Evolutionary conservation across 73 alveolate genomes (phyloP).

Genomic region (Paramecium sonneborni): DNA sequence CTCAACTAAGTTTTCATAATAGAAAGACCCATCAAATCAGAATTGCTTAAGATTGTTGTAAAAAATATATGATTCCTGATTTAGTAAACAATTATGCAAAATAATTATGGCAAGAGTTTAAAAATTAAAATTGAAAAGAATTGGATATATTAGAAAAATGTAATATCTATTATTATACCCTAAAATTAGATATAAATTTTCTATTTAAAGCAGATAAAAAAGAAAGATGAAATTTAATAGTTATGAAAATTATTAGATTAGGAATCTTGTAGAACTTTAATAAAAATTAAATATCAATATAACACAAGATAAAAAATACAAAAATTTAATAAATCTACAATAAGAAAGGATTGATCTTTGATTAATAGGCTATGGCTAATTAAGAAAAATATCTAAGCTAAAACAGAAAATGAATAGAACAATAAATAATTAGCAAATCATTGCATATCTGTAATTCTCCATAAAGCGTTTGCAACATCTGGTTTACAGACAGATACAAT

Average conservation of each 20-base stretch:
- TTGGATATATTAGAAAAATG: constrained; percentile 48
- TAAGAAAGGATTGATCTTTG: background rate
- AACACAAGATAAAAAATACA: background rate
- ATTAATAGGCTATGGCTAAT: background rate
- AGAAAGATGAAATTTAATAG: constrained; percentile 42
- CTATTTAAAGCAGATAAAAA: constrained; percentile 52
- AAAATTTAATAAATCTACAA: background rate
- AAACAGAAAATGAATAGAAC: background rate
- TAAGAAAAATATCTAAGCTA: background rate
- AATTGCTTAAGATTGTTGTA: constrained; percentile 6
- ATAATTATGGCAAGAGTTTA: constrained; percentile 1
- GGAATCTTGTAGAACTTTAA: constrained; percentile 1
- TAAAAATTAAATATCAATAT: background rate
- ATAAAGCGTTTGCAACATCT: background rate
- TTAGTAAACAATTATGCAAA: background rate
- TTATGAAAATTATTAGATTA: constrained; percentile 47
- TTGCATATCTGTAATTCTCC: background rate
- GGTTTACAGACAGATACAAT: background rate
- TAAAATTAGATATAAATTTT: constrained; percentile 59
- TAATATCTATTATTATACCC: constrained; percentile 14
- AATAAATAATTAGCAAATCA: background rate
- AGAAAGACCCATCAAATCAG: constrained; percentile 9
- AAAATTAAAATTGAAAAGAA: constrained; percentile 29
- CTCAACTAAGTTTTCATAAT: background rate
- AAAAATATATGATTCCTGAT: constrained; percentile 28